Conservation (phyloP, 257 asterid genomes). For the Primulina eburnea region DNA sequence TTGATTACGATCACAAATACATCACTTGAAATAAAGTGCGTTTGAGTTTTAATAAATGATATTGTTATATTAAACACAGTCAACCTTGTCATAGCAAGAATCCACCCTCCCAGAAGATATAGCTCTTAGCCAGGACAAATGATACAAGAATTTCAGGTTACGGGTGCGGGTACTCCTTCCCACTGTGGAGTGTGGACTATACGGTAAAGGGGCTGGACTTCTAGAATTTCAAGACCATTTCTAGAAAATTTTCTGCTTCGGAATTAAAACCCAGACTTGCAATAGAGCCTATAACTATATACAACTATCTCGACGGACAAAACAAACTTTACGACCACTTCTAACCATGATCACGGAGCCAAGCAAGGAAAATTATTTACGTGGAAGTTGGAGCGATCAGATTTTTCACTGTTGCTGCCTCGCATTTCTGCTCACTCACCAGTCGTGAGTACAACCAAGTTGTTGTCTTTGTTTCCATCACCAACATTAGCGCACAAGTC, state of each 20-base stretch:
- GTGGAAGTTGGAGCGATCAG: slow-evolving; percentile 26
- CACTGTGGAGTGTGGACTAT: not conserved
- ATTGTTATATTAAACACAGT: too few species aligned
- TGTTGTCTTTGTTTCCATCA: slow-evolving; percentile 33
- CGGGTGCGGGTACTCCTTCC: not conserved
- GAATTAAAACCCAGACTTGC: slow-evolving; percentile 21
- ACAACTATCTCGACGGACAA: slow-evolving; percentile 36
- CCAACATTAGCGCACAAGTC: slow-evolving; percentile 23
- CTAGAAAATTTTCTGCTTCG: not conserved
- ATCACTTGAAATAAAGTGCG: too few species aligned
- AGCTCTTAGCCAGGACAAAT: not conserved
- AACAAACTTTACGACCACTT: slow-evolving; percentile 21
- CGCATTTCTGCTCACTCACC: slow-evolving; percentile 43
- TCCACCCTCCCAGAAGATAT: too few species aligned
- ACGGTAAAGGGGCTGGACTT: not conserved
- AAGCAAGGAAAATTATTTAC: slow-evolving; percentile 8
- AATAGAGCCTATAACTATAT: slow-evolving; percentile 35
- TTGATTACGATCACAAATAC: too few species aligned
- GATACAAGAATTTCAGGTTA: not conserved
- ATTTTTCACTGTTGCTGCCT: slow-evolving; percentile 40
- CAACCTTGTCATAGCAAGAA: too few species aligned
- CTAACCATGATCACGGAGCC: not conserved
- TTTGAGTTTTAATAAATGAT: too few species aligned
- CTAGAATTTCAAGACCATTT: not conserved
- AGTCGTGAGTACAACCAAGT: slow-evolving; percentile 43